Evolutionary conservation across 2,329 filamentous ascomycete species (phyloP), one percentile per base, ranked within the genome.

Genomic region (Helotiales sp.): DNA sequence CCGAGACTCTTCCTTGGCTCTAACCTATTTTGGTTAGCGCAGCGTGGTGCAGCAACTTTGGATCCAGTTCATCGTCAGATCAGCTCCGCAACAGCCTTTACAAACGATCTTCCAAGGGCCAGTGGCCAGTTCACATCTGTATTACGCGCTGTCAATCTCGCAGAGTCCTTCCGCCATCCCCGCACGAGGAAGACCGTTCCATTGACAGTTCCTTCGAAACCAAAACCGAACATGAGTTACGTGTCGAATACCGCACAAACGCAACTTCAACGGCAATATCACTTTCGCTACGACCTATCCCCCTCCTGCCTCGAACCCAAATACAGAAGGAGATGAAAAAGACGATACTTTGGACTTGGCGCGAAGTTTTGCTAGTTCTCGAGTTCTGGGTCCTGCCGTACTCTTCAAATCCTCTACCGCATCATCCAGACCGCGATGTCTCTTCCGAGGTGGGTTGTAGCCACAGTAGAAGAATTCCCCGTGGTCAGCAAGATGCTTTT

Each of bases 391-490:
- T 58, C 47, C 29, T 61, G 29, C 3, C 48, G 40, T 17, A 53
- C 55, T 61, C 52, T 61, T 58, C 44, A 58, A 61, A 59, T 61
- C 56, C 54, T 57, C 52, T 59, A 12, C 53, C 33, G 49, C 38
- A 60, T 60, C 30, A 62, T 62, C 50, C 44, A 62, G 46, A 53
- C 50, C 57, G 31, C 57, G 50, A 57, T 58, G 27, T 61, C 54
- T 61, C 51, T 63, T 61, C 40, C 51, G 54, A 44, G 50, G 53
- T 59, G 29, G 46, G 60, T 60, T 60, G 25, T 57, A 57, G 36
- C 50, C 36, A 59, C 42, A 59, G 42, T 59, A 62, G 50, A 60
- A 62, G 57, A 62, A 62, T 58, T 62, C 57, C 46, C 50, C 40
- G 31, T 60, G 25, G 27, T 62, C 46, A 36, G 57, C 51, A 40